These are phyloP conservation scores for Fraxinus anomala DNA, from an alignment of 257 asterid genomes.

Conservation along the genomic window DNA sequence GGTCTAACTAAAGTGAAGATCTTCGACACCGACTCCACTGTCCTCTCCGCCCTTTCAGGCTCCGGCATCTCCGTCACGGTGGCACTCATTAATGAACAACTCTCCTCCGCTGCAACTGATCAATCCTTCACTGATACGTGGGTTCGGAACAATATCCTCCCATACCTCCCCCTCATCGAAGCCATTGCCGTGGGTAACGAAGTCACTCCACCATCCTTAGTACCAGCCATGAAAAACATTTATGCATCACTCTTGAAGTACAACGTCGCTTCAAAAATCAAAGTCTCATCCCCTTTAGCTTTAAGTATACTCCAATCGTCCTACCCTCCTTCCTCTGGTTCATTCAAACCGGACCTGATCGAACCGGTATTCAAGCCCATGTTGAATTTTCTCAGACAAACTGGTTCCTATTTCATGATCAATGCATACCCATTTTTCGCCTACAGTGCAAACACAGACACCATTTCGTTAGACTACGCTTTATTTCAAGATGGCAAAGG, in stretches of 20 bases:
- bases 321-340: conserved; percentile 69
- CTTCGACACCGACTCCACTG: conserved; percentile 60
- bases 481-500: conserved; percentile 46
- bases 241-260: conserved; percentile 48
- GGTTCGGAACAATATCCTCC: conserved; percentile 50
- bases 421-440: conserved; percentile 74
- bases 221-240: conserved; percentile 68
- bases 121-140: conserved; percentile 54
- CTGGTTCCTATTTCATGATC: conserved; percentile 63
- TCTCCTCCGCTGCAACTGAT: conserved; percentile 53
- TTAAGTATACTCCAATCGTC: conserved; percentile 55
- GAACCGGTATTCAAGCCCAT: conserved; percentile 72
- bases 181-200: conserved; percentile 75
- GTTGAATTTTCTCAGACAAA: conserved; percentile 48
- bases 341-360: conserved; percentile 51
- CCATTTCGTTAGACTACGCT: conserved; percentile 59
- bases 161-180: conserved; percentile 50
- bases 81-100: conserved; percentile 59
- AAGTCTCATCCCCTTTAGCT: conserved; percentile 64
- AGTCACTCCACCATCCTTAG: conserved; percentile 55
- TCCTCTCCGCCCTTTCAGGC: conserved; percentile 57
- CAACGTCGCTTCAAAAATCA: conserved; percentile 36
- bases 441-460: conserved; percentile 46
- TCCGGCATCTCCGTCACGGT: conserved; percentile 59
- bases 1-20: conserved; percentile 54